A percentile compares a stretch with the other conserved stretches of the same genome.
phyloP scores from a whole-genome alignment of 1,284 basidiomycete genomes.

The Papiliotrema nemorosa region DNA sequence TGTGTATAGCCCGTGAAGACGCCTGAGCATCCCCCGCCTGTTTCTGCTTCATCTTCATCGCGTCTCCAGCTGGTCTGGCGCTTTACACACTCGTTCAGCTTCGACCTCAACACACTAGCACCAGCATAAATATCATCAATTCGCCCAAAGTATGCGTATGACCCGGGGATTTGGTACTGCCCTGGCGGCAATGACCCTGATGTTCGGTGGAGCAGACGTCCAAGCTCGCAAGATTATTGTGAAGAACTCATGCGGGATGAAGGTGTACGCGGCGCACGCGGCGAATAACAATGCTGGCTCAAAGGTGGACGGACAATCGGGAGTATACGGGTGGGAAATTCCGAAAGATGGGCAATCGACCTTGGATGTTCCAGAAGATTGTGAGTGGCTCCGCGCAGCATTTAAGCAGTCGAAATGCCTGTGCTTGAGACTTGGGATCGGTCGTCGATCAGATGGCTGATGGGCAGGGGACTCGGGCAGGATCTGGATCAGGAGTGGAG shows the following conservation, averaged over 20 bases:
- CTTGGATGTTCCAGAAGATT: constrained; percentile 4
- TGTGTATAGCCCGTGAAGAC: too few species aligned
- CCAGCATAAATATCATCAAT: too few species aligned
- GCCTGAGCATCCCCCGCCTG: too few species aligned
- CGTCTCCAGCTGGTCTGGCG: too few species aligned
- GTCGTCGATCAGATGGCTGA: neutral
- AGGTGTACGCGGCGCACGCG: constrained; percentile 5
- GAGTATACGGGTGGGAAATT: constrained; percentile 5
- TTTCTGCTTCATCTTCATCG: too few species aligned
- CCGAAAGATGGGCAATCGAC: neutral
- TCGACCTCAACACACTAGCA: too few species aligned
- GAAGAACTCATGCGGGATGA: constrained; percentile 4
- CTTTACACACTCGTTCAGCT: too few species aligned
- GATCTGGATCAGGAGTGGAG: constrained; percentile 8
- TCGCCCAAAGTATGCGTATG: too few species aligned
- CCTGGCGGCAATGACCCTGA: too few species aligned
- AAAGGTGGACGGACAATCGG: neutral
- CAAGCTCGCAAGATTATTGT: constrained; percentile 1
- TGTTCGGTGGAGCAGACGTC: neutral
- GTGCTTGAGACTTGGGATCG: neutral
- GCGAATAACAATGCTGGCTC: neutral
- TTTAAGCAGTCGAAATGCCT: neutral
- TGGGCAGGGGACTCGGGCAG: constrained; percentile 1
- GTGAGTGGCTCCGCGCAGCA: neutral
- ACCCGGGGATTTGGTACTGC: too few species aligned